A percentile compares a stretch with the other conserved stretches of the same genome.
phyloP scores from a whole-genome alignment of 2,329 filamentous ascomycete species.

The Colletotrichum ledebouriae region DNA sequence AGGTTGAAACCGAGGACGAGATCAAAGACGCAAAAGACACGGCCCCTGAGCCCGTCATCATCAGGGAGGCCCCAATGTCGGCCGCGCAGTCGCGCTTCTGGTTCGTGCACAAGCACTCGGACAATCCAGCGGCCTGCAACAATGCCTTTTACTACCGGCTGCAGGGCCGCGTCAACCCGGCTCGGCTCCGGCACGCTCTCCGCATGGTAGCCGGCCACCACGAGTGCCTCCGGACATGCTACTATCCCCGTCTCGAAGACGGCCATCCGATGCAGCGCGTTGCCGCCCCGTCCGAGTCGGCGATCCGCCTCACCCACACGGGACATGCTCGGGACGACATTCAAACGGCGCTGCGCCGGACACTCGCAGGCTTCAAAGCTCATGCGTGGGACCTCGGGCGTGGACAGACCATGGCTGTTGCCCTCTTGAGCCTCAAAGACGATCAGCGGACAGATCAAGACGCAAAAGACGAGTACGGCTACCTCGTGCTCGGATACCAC shows the following conservation, averaged over 20 bases:
- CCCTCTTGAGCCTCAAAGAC: not conserved
- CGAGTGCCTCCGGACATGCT: constrained; percentile 52
- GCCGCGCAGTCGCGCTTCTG: constrained; percentile 58
- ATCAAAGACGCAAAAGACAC: not conserved
- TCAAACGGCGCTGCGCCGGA: not conserved
- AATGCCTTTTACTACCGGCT: constrained; percentile 51
- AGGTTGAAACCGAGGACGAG: not conserved
- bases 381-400: constrained; percentile 12
- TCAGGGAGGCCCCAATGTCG: constrained; percentile 49
- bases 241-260: constrained; percentile 31
- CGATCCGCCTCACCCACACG: constrained; percentile 4
- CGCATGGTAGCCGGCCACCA: constrained; percentile 48
- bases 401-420: not conserved
- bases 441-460: constrained; percentile 47
- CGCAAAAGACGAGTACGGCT: too few species aligned
- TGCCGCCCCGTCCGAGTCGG: constrained; percentile 6
- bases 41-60: not conserved
- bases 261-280: constrained; percentile 17
- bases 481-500: constrained; percentile 58
- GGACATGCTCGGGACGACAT: not conserved
- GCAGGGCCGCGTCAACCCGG: constrained; percentile 49
- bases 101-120: constrained; percentile 51
- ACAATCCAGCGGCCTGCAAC: constrained; percentile 58
- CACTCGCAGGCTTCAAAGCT: constrained; percentile 1
- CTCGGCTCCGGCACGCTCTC: constrained; percentile 52